Percentiles rank a stretch among this genome's conserved stretches.
Evolutionary conservation across 495 filamentous ascomycete species (phyloP).

Genomic region (Aspergillus nanangensis): DNA sequence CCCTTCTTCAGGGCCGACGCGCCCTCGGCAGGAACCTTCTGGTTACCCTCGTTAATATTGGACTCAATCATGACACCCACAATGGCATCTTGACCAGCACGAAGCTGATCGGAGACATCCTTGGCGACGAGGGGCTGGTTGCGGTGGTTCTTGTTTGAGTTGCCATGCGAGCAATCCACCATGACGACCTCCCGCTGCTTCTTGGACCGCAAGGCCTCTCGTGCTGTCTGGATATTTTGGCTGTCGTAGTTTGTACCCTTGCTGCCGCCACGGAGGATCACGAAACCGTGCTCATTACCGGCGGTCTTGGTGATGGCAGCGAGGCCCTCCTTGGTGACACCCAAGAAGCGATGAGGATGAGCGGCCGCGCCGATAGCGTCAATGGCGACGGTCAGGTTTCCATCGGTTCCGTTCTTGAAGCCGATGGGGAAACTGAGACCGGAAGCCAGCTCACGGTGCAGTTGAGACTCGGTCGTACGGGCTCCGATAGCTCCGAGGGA

Average conservation of each 20-base stretch:
- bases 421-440: constrained; percentile 97
- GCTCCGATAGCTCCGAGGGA: constrained; percentile 95
- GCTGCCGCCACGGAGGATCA: constrained; percentile 87
- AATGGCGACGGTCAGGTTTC: constrained; percentile 89
- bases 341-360: constrained; percentile 94
- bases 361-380: constrained; percentile 92
- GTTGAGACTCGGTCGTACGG: constrained; percentile 93
- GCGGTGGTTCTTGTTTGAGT: constrained; percentile 59
- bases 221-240: constrained; percentile 70
- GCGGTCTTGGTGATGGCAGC: constrained; percentile 89
- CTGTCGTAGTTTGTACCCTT: constrained; percentile 94
- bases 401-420: constrained; percentile 99
- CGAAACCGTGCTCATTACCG: constrained; percentile 95
- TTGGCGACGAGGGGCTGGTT: constrained; percentile 94
- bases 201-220: constrained; percentile 80
- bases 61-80: constrained; percentile 98
- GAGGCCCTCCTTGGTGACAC: constrained; percentile 97
- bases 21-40: constrained; percentile 87
- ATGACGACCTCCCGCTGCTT: constrained; percentile 85
- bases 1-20: constrained; percentile 77
- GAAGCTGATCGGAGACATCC: constrained; percentile 76
- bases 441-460: constrained; percentile 94
- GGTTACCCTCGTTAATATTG: constrained; percentile 92
- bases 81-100: constrained; percentile 81
- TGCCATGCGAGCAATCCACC: constrained; percentile 95